Base-by-base conservation (phyloP, 495 filamentous ascomycete genomes). In the Umbilicaria muhlenbergii region DNA sequence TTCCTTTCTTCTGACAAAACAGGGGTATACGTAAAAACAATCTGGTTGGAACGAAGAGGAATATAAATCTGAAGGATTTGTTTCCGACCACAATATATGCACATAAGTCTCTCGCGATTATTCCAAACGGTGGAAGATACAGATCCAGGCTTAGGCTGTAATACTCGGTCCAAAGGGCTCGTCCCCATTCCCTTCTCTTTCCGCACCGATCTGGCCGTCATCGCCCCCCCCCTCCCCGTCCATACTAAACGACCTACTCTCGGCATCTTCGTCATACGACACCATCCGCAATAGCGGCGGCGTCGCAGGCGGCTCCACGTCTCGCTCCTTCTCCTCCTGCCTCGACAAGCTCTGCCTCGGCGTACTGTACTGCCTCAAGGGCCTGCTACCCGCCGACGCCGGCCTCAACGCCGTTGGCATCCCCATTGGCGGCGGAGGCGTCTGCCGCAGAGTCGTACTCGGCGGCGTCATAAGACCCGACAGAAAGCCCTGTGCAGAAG, bases 401-500 rank as follows among this genome's bases (percentile, higher is more conserved):
- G 58, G 51, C 61, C 62, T 59, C 18, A 75, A 70, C 6, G 69
- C 69, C 7, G 68, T 68, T 16, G 74, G 65, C 24, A 49, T 51
- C 38, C 42, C 53, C 35, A 51, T 46, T 31, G 53, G 60, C 10
- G 57, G 49, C 1, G 28, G 43, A 21, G 75, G 68, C 6, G 70
- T 72, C 33, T 72, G 70, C 10, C 80, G 73, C 32, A 77, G 56
- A 39, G 78, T 73, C 7, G 81, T 81, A 28, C 77, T 71, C 11
- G 86, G 86, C 14, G 87, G 85, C 3, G 87, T 93, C 63, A 93
- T 60, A 13, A 93, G 75, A 3, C 87, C 86, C 0, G 83, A 80
- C 18, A 86, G 69, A 48, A 77, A 76, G 21, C 63, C 51, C 16
- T 63, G 62, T 6, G 59, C 51, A 3, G 65, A 60, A 28, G 67